Conservation (phyloP, 140 eudicot genomes). For the Ambrosia hybrid region DNA sequence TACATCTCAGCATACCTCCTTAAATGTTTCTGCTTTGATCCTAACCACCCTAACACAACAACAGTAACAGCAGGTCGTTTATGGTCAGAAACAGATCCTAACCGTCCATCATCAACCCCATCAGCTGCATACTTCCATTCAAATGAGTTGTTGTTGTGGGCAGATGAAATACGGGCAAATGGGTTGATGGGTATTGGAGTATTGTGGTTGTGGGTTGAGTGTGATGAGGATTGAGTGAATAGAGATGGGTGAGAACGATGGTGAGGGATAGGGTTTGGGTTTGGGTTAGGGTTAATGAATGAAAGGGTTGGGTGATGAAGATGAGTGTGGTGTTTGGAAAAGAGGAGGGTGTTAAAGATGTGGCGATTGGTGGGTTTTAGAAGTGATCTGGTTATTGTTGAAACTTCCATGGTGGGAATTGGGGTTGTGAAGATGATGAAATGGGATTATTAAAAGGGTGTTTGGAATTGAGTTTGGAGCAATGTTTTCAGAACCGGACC, state of each 20-base stretch:
- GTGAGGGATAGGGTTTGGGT: neutral
- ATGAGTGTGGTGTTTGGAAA: slow-evolving; percentile 15
- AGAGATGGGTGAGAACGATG: neutral
- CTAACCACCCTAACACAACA: slow-evolving; percentile 90
- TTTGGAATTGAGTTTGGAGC: too few species aligned
- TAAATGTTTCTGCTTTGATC: slow-evolving; percentile 69
- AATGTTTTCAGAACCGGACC: too few species aligned
- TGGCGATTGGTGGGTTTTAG: slow-evolving; percentile 47
- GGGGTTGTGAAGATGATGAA: neutral
- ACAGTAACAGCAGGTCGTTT: slow-evolving; percentile 55
- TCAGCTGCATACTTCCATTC: slow-evolving; percentile 40
- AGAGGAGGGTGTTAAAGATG: slow-evolving; percentile 21
- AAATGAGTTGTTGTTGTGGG: slow-evolving; percentile 23
- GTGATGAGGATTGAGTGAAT: slow-evolving; percentile 19
- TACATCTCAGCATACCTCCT: slow-evolving; percentile 81
- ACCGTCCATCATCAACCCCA: neutral
- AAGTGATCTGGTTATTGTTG: slow-evolving; percentile 38
- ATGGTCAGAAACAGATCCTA: slow-evolving; percentile 19
- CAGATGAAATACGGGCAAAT: slow-evolving; percentile 41
- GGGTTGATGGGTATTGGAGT: slow-evolving; percentile 16
- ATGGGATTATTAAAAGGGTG: too few species aligned
- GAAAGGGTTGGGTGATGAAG: slow-evolving; percentile 26
- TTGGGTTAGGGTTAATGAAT: slow-evolving; percentile 18
- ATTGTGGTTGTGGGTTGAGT: neutral
- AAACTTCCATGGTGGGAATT: slow-evolving; percentile 47